A percentile compares a stretch with the other conserved stretches of the same genome.
Evolutionary conservation across 2,329 filamentous ascomycete genomes (phyloP).

Genomic region (Neofusicoccum laricinum): DNA sequence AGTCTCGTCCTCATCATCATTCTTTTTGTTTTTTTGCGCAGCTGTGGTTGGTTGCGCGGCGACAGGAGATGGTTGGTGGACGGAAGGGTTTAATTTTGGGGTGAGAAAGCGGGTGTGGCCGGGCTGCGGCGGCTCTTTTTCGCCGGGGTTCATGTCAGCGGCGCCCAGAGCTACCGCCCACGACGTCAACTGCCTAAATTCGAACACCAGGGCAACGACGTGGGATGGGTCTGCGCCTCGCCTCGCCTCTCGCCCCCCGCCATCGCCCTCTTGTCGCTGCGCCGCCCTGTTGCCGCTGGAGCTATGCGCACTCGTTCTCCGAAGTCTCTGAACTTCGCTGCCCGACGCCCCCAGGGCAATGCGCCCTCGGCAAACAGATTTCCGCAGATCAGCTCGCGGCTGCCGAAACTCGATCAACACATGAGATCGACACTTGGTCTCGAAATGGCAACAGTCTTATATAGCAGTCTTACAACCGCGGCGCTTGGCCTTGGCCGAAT

Average conservation of each 20-base stretch:
- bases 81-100: neutral
- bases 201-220: neutral
- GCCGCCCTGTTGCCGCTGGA: neutral
- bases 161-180: neutral
- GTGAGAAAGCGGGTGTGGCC: neutral
- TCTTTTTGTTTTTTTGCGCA: neutral
- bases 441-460: neutral
- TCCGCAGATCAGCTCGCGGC: neutral
- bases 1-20: slow-evolving; percentile 16
- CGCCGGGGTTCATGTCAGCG: neutral
- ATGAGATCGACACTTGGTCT: neutral
- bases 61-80: neutral
- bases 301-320: neutral
- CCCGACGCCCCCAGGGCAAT: neutral
- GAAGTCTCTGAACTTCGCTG: neutral
- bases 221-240: neutral
- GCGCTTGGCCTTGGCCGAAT: neutral
- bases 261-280: neutral
- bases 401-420: neutral
- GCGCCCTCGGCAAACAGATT: neutral
- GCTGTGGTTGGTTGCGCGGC: neutral
- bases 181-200: neutral
- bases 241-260: neutral
- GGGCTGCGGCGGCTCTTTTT: neutral
- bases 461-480: neutral